Evolutionary conservation across 108 stramenopile genomes (phyloP).

Genomic region (Cyclotella baltica): DNA sequence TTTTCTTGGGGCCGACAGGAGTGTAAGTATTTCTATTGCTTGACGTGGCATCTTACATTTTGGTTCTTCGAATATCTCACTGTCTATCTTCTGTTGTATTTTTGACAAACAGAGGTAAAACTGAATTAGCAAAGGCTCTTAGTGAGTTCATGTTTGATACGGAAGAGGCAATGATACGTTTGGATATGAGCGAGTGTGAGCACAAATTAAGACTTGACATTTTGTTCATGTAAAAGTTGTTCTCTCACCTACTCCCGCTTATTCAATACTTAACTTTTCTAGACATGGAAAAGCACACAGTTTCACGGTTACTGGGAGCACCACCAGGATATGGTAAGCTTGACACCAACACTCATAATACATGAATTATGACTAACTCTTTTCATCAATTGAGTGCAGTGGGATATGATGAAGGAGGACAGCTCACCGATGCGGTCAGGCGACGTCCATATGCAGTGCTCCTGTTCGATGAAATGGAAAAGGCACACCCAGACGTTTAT

Average conservation of each 20-base stretch:
- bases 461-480: conserved; percentile 99
- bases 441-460: conserved; percentile 96
- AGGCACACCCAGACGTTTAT: conserved; percentile 98
- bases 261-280: not conserved
- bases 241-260: not conserved
- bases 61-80: not conserved
- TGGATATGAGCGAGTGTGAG: conserved; percentile 97
- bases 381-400: conserved; percentile 58
- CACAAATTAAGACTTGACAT: not conserved
- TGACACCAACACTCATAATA: not conserved
- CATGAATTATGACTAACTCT: not conserved
- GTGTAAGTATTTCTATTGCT: conserved; percentile 29
- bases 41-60: conserved; percentile 9
- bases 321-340: conserved; percentile 82
- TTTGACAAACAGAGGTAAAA: conserved; percentile 72
- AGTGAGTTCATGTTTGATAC: conserved; percentile 93
- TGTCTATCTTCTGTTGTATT: not conserved
- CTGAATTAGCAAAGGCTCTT: conserved; percentile 95
- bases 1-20: conserved; percentile 95
- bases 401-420: conserved; percentile 98
- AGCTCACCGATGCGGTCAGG: conserved; percentile 98
- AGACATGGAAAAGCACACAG: conserved; percentile 90
- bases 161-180: conserved; percentile 91
- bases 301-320: conserved; percentile 92
- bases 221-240: conserved; percentile 70